A percentile compares a stretch with the other conserved stretches of the same genome.
Evolutionary conservation across 495 filamentous ascomycete genomes (phyloP).

Genomic region (Penicillium ochrochloron): DNA sequence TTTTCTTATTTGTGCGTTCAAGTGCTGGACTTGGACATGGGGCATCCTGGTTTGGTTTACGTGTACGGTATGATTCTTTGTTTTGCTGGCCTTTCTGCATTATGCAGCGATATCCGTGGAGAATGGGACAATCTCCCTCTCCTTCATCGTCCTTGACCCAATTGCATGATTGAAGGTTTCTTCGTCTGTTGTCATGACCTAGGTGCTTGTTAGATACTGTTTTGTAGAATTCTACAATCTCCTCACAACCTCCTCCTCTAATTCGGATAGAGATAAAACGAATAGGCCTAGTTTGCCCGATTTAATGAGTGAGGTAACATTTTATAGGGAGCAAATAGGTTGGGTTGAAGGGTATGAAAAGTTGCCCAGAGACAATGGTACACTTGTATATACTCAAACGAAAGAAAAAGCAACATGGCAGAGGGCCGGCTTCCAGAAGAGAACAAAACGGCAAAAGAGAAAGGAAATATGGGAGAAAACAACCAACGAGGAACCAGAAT

Average conservation of each 20-base stretch:
- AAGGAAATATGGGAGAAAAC: constrained; percentile 14
- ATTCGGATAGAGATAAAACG: background rate
- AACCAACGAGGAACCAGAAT: constrained; percentile 17
- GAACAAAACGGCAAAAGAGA: constrained; percentile 16
- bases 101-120: constrained; percentile 48
- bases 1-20: constrained; percentile 24
- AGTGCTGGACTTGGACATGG: constrained; percentile 24
- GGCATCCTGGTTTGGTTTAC: constrained; percentile 30
- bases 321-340: constrained; percentile 13
- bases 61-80: constrained; percentile 35
- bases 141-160: constrained; percentile 37
- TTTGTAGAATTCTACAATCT: background rate
- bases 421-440: constrained; percentile 29
- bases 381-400: constrained; percentile 41
- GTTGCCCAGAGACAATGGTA: constrained; percentile 36
- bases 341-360: constrained; percentile 31
- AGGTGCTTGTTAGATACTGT: background rate
- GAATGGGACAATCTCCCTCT: constrained; percentile 35
- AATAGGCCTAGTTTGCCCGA: background rate
- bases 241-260: background rate
- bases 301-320: background rate
- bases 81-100: constrained; percentile 35
- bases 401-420: constrained; percentile 22
- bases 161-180: constrained; percentile 45
- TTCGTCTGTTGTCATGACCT: constrained; percentile 21